Evolutionary conservation across 768 basidiomycete genomes (phyloP), one percentile per base, ranked within the genome.

Genomic region (Imleria badia): DNA sequence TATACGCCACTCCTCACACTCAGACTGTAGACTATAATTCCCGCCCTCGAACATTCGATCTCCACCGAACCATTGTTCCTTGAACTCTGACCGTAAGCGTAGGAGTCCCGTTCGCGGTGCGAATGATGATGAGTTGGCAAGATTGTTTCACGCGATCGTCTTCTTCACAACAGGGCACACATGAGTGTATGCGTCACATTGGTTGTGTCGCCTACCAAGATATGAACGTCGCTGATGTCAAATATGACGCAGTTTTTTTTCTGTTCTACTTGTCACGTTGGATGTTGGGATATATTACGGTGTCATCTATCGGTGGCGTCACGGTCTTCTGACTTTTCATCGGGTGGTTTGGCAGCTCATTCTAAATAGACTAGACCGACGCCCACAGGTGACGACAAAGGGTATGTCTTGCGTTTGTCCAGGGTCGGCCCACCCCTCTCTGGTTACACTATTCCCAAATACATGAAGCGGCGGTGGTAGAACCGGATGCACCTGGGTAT

Each of bases 351-450:
- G 48, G 47, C 36, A 14, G 22, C 46, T 48, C 51, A 29, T 44
- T 52, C 35, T 7, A 10, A 36, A 20, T 26, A 30, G 45, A 55
- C 22, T 43, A 8, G 35, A 11, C 26, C 31, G 52, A 47, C 48
- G 35, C 59, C 62, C 48, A 61, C 66, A 55, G 38, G 39, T 43
- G 22, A n/a, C n/a, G 34, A 34, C 17, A 36, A 23, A 35, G 34
- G 43, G 17, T 38, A 22, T 40, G 41, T 42, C 51, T 35, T 36
- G 47, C 36, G 14, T 45, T 36, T 48, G 22, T 56, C n/a, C n/a
- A 35, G 8, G 52, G 31, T 45, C 8, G 8, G 4, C 31, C 35
- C 5, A 2, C 51, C 22, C 17, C 11, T 17, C 31, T 23, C 42
- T 44, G n/a, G 33, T 29, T 39, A 11, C 43, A 46, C 19, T 26